phyloP scores from a whole-genome alignment of 495 filamentous ascomycete genomes.

The Aspergillus heteromorphus region DNA sequence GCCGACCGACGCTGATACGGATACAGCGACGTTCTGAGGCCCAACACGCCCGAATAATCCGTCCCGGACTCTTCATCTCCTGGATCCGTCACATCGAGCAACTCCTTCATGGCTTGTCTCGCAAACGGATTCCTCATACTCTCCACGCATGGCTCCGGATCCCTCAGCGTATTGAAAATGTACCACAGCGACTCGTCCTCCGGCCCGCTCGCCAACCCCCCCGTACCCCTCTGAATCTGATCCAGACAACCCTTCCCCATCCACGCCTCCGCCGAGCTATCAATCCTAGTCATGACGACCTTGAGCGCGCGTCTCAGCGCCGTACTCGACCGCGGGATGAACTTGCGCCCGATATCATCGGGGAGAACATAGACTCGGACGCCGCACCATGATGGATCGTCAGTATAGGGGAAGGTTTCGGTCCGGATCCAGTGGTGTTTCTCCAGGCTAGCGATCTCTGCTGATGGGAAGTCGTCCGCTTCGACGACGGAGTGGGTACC shows the following conservation, averaged over 20 bases:
- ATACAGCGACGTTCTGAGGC: conserved; percentile 65
- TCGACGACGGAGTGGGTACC: not conserved
- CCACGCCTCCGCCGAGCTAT: conserved; percentile 55
- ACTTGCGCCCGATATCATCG: conserved; percentile 53
- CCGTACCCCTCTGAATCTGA: not conserved
- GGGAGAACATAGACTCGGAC: conserved; percentile 63
- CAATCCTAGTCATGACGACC: conserved; percentile 48
- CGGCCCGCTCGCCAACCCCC: conserved; percentile 7
- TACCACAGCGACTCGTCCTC: conserved; percentile 66
- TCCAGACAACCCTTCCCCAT: conserved; percentile 28
- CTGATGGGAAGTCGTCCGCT: conserved; percentile 12
- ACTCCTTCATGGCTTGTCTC: conserved; percentile 53
- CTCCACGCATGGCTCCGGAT: conserved; percentile 57
- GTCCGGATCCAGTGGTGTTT: conserved; percentile 31
- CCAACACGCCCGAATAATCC: conserved; percentile 40
- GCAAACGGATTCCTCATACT: conserved; percentile 50
- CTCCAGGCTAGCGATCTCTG: conserved; percentile 24
- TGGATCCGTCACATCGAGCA: conserved; percentile 39
- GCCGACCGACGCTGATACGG: conserved; percentile 78
- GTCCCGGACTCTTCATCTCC: not conserved
- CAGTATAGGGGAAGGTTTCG: conserved; percentile 8
- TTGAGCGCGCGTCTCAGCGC: conserved; percentile 41
- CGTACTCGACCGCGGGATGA: conserved; percentile 38
- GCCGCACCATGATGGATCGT: conserved; percentile 11
- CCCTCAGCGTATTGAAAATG: conserved; percentile 79